phyloP scores from a whole-genome alignment of 108 stramenopile species.

The Nitzschia sp. region DNA sequence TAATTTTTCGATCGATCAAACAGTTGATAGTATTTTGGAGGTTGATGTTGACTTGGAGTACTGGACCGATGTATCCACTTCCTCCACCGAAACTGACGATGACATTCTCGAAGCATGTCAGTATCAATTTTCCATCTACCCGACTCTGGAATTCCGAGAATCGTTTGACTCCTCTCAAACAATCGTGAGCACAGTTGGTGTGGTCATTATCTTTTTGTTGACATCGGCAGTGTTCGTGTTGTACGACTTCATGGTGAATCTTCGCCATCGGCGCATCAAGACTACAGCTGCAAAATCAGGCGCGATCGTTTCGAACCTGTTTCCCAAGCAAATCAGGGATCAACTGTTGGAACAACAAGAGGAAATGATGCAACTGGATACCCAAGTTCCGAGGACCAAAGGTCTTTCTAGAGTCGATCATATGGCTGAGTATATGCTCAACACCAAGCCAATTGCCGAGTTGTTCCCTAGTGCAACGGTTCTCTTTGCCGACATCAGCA shows the following conservation, averaged over 20 bases:
- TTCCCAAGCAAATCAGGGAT: slow-evolving; percentile 10
- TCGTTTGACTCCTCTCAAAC: no score
- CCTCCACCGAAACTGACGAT: no score
- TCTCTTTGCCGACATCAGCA: slow-evolving; percentile 4
- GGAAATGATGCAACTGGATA: background rate
- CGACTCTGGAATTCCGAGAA: no score
- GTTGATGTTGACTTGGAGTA: no score
- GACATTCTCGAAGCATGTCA: no score
- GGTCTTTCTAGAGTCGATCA: no score
- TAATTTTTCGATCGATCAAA: no score
- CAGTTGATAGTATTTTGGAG: no score
- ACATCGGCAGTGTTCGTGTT: slow-evolving; percentile 12
- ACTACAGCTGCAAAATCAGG: background rate
- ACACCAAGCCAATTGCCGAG: slow-evolving; percentile 15
- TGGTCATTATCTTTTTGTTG: slow-evolving; percentile 12
- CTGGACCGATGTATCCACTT: no score
- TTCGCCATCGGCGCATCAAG: slow-evolving; percentile 7
- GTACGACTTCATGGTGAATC: slow-evolving; percentile 18
- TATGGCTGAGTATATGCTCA: no score
- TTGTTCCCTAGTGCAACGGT: slow-evolving; percentile 15
- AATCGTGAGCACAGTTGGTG: background rate
- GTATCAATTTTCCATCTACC: no score
- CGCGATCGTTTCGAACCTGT: slow-evolving; percentile 4
- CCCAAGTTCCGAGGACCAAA: no score
- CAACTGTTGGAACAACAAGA: background rate